phyloP scores from a whole-genome alignment of 208 protist genomes.

The Balamuthia mandrillaris region DNA sequence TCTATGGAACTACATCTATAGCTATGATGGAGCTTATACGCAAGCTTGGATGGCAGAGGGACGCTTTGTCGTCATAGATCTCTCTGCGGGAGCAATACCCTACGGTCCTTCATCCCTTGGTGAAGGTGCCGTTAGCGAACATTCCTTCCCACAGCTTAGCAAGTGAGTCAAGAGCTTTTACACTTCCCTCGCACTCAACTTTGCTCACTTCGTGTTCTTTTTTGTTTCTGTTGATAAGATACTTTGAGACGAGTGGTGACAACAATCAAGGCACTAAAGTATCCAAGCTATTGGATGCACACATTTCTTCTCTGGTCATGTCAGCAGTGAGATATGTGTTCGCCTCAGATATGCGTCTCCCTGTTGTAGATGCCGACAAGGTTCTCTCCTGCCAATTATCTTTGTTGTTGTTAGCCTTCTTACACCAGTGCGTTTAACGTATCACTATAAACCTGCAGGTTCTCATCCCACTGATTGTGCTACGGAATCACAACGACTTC shows the following conservation, averaged over 20 bases:
- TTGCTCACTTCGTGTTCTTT: no score
- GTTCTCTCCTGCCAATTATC: not conserved
- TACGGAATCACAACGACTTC: slow-evolving; percentile 21
- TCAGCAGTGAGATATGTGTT: not conserved
- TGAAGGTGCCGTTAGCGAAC: not conserved
- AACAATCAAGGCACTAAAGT: no score
- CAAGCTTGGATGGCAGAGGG: not conserved
- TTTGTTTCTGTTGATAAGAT: no score
- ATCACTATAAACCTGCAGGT: not conserved
- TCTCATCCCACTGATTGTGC: not conserved
- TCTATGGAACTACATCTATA: no score
- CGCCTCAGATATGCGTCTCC: not conserved
- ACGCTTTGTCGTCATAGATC: not conserved
- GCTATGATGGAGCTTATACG: not conserved
- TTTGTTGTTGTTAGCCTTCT: not conserved
- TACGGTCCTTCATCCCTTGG: not conserved
- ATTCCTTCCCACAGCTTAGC: no score
- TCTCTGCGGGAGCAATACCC: not conserved
- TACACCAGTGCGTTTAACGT: not conserved
- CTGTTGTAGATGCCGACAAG: not conserved
- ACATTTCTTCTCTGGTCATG: not conserved
- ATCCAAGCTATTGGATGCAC: not conserved
- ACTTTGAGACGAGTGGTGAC: no score
- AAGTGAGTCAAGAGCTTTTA: no score
- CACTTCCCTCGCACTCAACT: no score